Base-by-base conservation (phyloP, 345 rosid species). In the Boechera stricta region DNA sequence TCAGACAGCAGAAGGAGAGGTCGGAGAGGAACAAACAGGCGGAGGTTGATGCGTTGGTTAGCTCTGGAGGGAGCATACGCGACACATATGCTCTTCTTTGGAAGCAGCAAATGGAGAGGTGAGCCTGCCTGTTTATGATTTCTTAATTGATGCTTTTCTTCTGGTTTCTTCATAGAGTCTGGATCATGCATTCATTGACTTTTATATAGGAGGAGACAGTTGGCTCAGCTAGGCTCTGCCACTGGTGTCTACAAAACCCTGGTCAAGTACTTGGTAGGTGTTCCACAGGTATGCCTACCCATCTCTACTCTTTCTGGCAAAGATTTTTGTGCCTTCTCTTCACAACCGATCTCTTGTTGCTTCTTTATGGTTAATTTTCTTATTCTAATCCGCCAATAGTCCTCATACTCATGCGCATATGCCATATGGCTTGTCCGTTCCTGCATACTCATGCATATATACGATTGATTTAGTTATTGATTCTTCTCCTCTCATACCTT, bases 1-100 rank as follows among this genome's bases (percentile, higher is more conserved):
- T 94, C 73, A 83, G 85, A 79, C 97, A 89, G 81, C 97, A 92
- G 79, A 89, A 88, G 80, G 98, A 94, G 72, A 83, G 98, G 33
- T 94, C 98, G n/a, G 98, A 94, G 85, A 92, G 90, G 84, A 94
- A 90, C 84, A 94, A 89, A 89, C 97, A 92, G 84, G 97, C 95
- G 24, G 97, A 87, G 79, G 97, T 92, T 82, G 97, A 90, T 78
- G 86, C 93, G 38, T 77, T 94, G 82, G 76, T 87, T 72, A 88
- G 64, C 79, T 89, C 97, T 66, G 97, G 97, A 71, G 94, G 85
- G 80, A 90, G 82, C 79, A 92, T 94, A 79, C 90, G 77, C 63
- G 93, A 89, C 63, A 85, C 72, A 64, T 94, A 90, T 87, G 87
- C 95, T 78, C 77, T 94, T 80, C 85, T 94, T 53, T 94, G 98